phyloP scores from a whole-genome alignment of 768 basidiomycete species.

The Tricholoma terreum region DNA sequence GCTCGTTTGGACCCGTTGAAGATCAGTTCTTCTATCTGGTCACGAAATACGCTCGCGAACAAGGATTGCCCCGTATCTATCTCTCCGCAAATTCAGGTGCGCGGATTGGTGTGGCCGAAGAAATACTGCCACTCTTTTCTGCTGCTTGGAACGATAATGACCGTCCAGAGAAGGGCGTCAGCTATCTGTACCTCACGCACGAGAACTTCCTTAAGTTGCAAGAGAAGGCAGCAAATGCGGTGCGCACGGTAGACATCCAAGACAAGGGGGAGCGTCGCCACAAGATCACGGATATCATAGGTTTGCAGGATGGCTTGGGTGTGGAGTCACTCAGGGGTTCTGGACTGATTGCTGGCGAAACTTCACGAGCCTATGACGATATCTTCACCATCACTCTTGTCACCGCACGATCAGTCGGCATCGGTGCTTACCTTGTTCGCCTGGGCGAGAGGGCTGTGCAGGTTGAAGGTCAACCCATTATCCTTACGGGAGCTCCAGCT shows the following conservation, averaged over 20 bases:
- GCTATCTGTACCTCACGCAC: slow-evolving; percentile 92
- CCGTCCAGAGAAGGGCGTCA: slow-evolving; percentile 91
- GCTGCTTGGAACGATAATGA: slow-evolving; percentile 83
- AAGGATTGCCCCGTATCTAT: slow-evolving; percentile 92
- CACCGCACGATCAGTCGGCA: slow-evolving; percentile 97
- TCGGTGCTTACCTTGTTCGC: slow-evolving; percentile 97
- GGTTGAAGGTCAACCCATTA: slow-evolving; percentile 99
- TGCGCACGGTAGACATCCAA: slow-evolving; percentile 81
- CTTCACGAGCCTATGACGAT: slow-evolving; percentile 97
- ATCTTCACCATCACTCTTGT: slow-evolving; percentile 99
- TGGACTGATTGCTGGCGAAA: slow-evolving; percentile 97
- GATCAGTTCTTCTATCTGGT: slow-evolving; percentile 97
- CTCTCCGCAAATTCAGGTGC: slow-evolving; percentile 99
- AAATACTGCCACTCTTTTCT: slow-evolving; percentile 82
- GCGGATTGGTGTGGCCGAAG: slow-evolving; percentile 93
- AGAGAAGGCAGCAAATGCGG: slow-evolving; percentile 75
- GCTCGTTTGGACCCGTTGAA: slow-evolving; percentile 93
- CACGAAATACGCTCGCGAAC: slow-evolving; percentile 86
- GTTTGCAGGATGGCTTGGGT: slow-evolving; percentile 95
- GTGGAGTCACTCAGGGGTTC: slow-evolving; percentile 96
- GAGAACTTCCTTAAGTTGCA: slow-evolving; percentile 88
- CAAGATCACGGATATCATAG: slow-evolving; percentile 96
- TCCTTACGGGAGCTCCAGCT: slow-evolving; percentile 94
- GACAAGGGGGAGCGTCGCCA: slow-evolving; percentile 84
- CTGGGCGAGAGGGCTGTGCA: slow-evolving; percentile 97